phyloP scores from a whole-genome alignment of 345 rosid genomes.

The Ceriops tagal region DNA sequence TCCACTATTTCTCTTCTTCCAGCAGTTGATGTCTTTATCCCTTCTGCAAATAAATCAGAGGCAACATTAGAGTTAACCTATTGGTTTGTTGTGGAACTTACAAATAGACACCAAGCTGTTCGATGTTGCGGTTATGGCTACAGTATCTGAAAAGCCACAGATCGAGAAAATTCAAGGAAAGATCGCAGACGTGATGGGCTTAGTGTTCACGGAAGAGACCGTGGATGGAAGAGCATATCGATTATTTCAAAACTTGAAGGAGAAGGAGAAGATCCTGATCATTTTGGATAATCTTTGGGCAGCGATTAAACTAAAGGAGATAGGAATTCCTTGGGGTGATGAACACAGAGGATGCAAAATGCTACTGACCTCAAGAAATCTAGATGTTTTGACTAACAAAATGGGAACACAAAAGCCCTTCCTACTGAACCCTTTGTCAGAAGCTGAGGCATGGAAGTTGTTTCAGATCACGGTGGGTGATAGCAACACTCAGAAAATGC shows the following conservation, averaged over 20 bases:
- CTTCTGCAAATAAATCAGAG: too few species aligned
- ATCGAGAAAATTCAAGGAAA: constrained; percentile 14
- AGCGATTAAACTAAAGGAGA: constrained; percentile 12
- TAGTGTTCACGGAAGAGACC: not conserved
- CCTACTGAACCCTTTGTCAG: not conserved
- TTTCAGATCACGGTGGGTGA: constrained; percentile 18
- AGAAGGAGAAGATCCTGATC: constrained; percentile 21
- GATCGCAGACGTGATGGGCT: constrained; percentile 13
- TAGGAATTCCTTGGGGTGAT: constrained; percentile 28
- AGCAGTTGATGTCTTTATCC: too few species aligned
- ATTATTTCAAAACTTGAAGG: not conserved
- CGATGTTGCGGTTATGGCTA: constrained; percentile 3
- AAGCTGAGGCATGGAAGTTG: constrained; percentile 29
- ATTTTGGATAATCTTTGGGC: constrained; percentile 35
- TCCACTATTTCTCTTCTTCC: too few species aligned
- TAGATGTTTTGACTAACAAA: not conserved
- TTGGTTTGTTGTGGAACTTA: too few species aligned
- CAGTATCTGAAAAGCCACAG: not conserved
- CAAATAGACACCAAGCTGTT: not conserved
- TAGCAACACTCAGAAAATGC: not conserved
- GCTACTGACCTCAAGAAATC: constrained; percentile 25
- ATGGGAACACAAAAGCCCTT: constrained; percentile 19
- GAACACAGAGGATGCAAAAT: constrained; percentile 26
- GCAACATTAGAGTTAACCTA: too few species aligned
- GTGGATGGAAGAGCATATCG: not conserved